Evolutionary conservation across 2,329 filamentous ascomycete species (phyloP), one percentile per base, ranked within the genome.

Genomic region (Podosphaera xanthii): DNA sequence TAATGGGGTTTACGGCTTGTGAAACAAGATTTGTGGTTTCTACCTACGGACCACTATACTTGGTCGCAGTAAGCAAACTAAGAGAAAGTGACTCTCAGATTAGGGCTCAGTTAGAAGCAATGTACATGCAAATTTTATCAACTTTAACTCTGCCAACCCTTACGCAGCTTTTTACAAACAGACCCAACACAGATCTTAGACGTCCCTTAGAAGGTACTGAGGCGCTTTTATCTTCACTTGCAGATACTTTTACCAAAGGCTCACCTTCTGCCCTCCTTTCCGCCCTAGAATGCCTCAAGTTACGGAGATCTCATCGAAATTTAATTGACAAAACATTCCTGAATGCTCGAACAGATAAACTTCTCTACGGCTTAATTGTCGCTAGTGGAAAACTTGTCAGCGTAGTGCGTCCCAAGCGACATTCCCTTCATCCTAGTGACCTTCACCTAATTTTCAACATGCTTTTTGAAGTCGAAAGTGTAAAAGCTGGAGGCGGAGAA

Each of bases 371-470:
- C 1, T 77, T 98, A 10, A 84, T 98, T 61, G 91, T 96, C 14
- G 92, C 92, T 3, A 89, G 90, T 10, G 91, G 90, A 4, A 84
- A 86, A 66, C 82, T 98, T 4, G 92, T 98, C 63, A 96, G 90
- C 68, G 94, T 98, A 44, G 86, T 97, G 14, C 79, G 92, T 44
- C 94, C 94, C 4, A 90, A 94, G 65, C 87, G 92, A 60, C 92
- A 98, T 70, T 96, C 90, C 0, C 76, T 98, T 2, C 94, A 98
- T 66, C 92, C 94, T 0, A 91, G 90, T 63, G 92, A 98, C 69
- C 76, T 98, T 33, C 91, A 96, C 68, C 79, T 98, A 53, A 90
- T 98, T 61, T 98, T 98, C 76, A 97, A 97, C 69, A 98, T 98
- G 94, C 81, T 98, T 1, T 98, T 98, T 67, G 90, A 94, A 72